phyloP scores from a whole-genome alignment of 2,329 filamentous ascomycete species.

The Trichoderma semiorbis region DNA sequence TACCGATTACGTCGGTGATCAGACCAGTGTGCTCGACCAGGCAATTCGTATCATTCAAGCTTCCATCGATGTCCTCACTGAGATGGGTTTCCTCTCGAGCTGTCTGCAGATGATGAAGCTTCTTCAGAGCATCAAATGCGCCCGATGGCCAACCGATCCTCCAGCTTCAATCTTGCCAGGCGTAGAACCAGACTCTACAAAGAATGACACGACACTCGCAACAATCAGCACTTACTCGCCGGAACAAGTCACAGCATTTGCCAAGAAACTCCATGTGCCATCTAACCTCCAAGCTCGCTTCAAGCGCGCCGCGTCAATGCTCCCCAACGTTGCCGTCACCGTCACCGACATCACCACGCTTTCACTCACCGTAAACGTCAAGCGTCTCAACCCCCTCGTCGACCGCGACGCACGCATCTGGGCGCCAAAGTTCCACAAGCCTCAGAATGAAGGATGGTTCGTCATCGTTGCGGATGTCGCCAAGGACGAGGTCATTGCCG shows the following conservation, averaged over 20 bases:
- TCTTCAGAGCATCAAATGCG: slow-evolving; percentile 88
- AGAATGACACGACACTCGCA: slow-evolving; percentile 42
- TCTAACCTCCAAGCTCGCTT: slow-evolving; percentile 44
- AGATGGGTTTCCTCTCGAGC: slow-evolving; percentile 77
- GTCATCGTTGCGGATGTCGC: slow-evolving; percentile 66
- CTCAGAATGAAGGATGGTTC: slow-evolving; percentile 93
- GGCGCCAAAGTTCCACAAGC: slow-evolving; percentile 87
- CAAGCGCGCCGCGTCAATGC: slow-evolving; percentile 55
- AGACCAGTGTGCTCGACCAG: slow-evolving; percentile 85
- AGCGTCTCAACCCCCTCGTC: slow-evolving; percentile 62
- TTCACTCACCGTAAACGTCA: slow-evolving; percentile 61
- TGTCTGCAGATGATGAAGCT: slow-evolving; percentile 79
- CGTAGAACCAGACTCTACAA: slow-evolving; percentile 47
- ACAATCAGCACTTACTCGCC: slow-evolving; percentile 39
- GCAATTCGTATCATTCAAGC: slow-evolving; percentile 96
- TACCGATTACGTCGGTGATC: slow-evolving; percentile 94
- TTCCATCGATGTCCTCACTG: slow-evolving; percentile 87
- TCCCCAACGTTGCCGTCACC: slow-evolving; percentile 67
- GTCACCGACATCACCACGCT: slow-evolving; percentile 59
- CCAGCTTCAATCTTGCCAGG: slow-evolving; percentile 77
- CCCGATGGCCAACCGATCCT: slow-evolving; percentile 82
- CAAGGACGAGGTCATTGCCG: slow-evolving; percentile 73
- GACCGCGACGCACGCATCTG: slow-evolving; percentile 72
- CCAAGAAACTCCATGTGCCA: slow-evolving; percentile 51
- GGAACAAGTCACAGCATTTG: slow-evolving; percentile 41